Conservation (phyloP, 1,284 basidiomycete genomes). For the Schizophyllum amplum region DNA sequence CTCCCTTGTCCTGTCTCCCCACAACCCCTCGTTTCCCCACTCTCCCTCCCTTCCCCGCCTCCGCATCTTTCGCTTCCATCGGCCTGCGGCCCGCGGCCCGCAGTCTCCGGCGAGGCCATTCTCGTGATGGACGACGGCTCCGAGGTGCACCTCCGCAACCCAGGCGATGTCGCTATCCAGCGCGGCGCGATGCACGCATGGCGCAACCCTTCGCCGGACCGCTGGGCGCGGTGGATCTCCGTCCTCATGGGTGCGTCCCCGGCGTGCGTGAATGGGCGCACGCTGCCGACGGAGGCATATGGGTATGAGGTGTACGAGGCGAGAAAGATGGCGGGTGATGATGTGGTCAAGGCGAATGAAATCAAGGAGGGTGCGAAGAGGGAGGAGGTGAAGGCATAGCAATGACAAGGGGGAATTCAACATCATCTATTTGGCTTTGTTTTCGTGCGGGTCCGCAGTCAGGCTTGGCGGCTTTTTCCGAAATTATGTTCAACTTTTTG, state of each 20-base stretch:
- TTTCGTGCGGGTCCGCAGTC: not conserved
- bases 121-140: slow-evolving; percentile 49
- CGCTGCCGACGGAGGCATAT: slow-evolving; percentile 24
- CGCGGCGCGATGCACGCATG: slow-evolving; percentile 54
- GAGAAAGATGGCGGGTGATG: too few species aligned
- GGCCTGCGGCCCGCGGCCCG: not conserved
- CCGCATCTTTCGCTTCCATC: not conserved
- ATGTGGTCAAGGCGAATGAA: too few species aligned
- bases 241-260: slow-evolving; percentile 49
- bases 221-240: slow-evolving; percentile 46
- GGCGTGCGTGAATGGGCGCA: slow-evolving; percentile 35
- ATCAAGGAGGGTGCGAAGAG: not conserved
- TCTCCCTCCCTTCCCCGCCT: not conserved
- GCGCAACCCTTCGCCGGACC: slow-evolving; percentile 42
- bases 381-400: not conserved
- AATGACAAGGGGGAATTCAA: not conserved
- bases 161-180: slow-evolving; percentile 51
- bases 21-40: not conserved
- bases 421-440: too few species aligned
- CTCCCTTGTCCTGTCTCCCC: too few species aligned
- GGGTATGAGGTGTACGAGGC: slow-evolving; percentile 5
- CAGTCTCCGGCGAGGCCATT: slow-evolving; percentile 48
- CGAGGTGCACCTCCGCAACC: slow-evolving; percentile 43
- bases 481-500: not conserved
- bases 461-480: not conserved